Evolutionary conservation across 371 early-diverging fungal species (phyloP).

Genomic region (Choanephora cucurbitarum): DNA sequence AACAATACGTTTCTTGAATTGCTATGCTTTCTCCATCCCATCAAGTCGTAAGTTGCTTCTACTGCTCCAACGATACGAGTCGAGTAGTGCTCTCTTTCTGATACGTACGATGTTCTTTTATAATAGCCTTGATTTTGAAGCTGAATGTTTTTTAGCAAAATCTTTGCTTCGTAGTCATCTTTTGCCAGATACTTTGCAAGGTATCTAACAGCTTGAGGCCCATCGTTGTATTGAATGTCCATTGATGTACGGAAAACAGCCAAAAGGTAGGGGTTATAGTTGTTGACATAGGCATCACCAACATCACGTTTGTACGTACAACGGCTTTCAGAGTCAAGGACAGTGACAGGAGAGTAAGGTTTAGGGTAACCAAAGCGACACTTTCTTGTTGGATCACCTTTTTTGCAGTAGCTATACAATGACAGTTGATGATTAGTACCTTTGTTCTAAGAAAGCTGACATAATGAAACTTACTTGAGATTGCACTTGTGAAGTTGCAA

Average conservation of each 20-base stretch:
- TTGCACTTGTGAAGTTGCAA: slow-evolving; percentile 4
- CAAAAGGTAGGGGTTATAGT: slow-evolving; percentile 9
- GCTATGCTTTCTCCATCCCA: slow-evolving; percentile 1
- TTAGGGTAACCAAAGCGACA: slow-evolving; percentile 5
- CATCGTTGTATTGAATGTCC: slow-evolving; percentile 15
- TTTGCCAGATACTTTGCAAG: slow-evolving; percentile 14
- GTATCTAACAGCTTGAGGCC: slow-evolving; percentile 3
- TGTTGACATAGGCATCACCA: slow-evolving; percentile 1
- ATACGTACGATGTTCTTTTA: background rate
- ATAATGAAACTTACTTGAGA: slow-evolving; percentile 5
- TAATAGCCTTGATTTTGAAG: slow-evolving; percentile 1
- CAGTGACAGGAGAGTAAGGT: too few relatives aligned
- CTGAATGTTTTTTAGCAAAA: background rate
- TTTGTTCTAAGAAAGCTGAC: too few relatives aligned
- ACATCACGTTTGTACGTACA: slow-evolving; percentile 1
- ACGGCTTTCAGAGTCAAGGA: too few relatives aligned
- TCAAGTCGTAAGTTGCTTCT: slow-evolving; percentile 8
- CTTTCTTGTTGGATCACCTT: background rate
- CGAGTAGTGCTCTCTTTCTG: background rate
- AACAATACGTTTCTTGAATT: background rate
- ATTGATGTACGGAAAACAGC: slow-evolving; percentile 1
- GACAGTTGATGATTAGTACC: background rate
- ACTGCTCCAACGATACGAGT: slow-evolving; percentile 2
- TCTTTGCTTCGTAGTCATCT: background rate
- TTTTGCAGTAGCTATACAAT: slow-evolving; percentile 1